These are phyloP conservation scores for Linnemannia exigua DNA, from an alignment of 192 early-diverging fungal genomes.

Conservation along the genomic window DNA sequence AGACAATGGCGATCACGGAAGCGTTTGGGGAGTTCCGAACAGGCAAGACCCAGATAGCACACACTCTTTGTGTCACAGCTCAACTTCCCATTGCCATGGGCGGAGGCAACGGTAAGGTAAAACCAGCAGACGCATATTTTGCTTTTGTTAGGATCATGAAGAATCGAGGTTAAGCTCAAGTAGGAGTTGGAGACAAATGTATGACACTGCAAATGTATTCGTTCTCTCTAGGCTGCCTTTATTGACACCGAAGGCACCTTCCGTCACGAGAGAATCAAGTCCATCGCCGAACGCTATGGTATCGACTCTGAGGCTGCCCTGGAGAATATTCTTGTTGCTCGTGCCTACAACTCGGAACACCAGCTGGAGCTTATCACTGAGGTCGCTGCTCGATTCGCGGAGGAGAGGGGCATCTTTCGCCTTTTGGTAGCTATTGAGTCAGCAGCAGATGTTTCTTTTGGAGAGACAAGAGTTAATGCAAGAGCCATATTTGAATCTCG, in stretches of 20 bases:
- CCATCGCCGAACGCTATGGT: conserved; percentile 81
- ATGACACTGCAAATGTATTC: not conserved
- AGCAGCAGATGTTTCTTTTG: not conserved
- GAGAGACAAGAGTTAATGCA: too few species aligned
- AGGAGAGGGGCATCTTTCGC: conserved; percentile 72
- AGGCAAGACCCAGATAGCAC: conserved; percentile 87
- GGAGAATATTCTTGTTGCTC: conserved; percentile 84
- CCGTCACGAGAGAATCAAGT: conserved; percentile 82
- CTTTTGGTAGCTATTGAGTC: conserved; percentile 57
- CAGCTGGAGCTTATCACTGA: conserved; percentile 86
- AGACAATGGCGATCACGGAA: conserved; percentile 88
- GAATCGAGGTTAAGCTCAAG: conserved; percentile 60
- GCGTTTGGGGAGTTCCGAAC: conserved; percentile 91
- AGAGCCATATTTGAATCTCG: not conserved
- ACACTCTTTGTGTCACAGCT: conserved; percentile 82
- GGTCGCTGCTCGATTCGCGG: conserved; percentile 78
- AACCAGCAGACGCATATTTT: not conserved
- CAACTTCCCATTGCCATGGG: conserved; percentile 82
- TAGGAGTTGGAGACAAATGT: not conserved
- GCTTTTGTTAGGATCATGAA: conserved; percentile 25
- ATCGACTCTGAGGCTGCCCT: conserved; percentile 73
- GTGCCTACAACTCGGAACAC: conserved; percentile 88
- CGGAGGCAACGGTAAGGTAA: conserved; percentile 82
- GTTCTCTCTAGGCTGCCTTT: conserved; percentile 50
- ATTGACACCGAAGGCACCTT: conserved; percentile 83